phyloP scores from a whole-genome alignment of 306 rosid genomes.

The Cicer judaicum region DNA sequence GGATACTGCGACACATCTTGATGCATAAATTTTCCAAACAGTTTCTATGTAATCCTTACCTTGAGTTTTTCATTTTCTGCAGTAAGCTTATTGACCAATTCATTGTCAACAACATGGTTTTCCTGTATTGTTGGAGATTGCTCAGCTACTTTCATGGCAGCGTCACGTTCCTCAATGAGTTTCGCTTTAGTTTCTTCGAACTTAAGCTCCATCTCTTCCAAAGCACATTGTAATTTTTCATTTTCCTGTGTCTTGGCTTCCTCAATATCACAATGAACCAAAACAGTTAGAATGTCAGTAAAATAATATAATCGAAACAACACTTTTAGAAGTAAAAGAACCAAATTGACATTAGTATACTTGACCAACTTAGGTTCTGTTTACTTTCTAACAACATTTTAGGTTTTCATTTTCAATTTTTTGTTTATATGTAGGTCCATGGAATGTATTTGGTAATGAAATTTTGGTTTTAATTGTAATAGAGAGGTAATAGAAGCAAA shows the following conservation, averaged over 20 bases:
- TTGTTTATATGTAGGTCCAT: too few relatives aligned
- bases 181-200: conserved; percentile 51
- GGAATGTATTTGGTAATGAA: too few relatives aligned
- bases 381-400: too few relatives aligned
- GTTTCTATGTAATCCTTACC: conserved; percentile 34
- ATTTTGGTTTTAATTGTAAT: too few relatives aligned
- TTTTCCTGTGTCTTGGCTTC: conserved; percentile 78
- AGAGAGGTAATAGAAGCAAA: too few relatives aligned
- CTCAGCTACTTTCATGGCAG: conserved; percentile 51
- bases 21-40: neutral
- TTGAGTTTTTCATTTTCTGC: conserved; percentile 48
- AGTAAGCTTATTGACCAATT: conserved; percentile 40
- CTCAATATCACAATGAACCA: conserved; percentile 57
- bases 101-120: conserved; percentile 45
- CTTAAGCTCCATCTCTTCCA: conserved; percentile 58
- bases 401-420: too few relatives aligned
- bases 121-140: conserved; percentile 49
- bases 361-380: neutral
- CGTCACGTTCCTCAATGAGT: conserved; percentile 65
- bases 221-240: conserved; percentile 65
- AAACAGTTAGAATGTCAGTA: conserved; percentile 42
- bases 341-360: neutral
- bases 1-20: neutral
- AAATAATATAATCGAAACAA: conserved; percentile 1
- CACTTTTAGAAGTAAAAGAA: neutral